Conservation (phyloP, 2,329 filamentous ascomycete species). For the Aureobasidium vineae region DNA sequence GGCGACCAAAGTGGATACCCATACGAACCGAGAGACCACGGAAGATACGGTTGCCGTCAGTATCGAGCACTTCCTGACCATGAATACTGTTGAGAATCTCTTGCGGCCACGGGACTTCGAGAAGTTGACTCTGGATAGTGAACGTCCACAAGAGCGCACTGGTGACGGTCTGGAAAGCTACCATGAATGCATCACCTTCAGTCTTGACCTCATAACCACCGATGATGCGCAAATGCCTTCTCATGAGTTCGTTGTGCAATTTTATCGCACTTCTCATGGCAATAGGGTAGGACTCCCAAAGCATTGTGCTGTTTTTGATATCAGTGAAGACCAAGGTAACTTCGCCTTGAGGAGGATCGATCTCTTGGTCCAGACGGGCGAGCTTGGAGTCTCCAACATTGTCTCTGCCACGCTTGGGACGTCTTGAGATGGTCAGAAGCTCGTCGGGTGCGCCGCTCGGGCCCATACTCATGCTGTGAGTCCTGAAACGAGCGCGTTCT, state of each 20-base stretch:
- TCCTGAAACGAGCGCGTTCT: constrained; percentile 71
- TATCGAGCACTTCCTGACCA: constrained; percentile 77
- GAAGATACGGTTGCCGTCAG: constrained; percentile 87
- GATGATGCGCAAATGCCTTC: constrained; percentile 85
- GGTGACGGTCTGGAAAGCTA: constrained; percentile 94
- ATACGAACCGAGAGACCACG: constrained; percentile 92
- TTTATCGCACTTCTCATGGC: constrained; percentile 97
- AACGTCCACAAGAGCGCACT: constrained; percentile 96
- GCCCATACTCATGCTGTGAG: constrained; percentile 81
- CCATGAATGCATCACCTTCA: constrained; percentile 99
- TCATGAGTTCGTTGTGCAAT: constrained; percentile 96
- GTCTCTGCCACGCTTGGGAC: constrained; percentile 60
- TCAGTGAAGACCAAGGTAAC: constrained; percentile 96
- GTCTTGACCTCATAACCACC: constrained; percentile 99
- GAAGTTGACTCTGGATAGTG: constrained; percentile 80
- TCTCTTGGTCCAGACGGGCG: constrained; percentile 81
- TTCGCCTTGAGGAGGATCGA: constrained; percentile 85
- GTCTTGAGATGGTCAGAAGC: constrained; percentile 62
- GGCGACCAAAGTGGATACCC: constrained; percentile 94
- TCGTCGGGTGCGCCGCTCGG: constrained; percentile 72
- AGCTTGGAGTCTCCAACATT: constrained; percentile 78
- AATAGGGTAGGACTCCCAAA: constrained; percentile 94
- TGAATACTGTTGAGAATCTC: constrained; percentile 86
- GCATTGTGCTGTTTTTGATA: constrained; percentile 94
- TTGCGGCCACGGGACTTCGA: constrained; percentile 88